Conservation (phyloP, 352 stramenopile species). For the Phytophthora colocasiae region DNA sequence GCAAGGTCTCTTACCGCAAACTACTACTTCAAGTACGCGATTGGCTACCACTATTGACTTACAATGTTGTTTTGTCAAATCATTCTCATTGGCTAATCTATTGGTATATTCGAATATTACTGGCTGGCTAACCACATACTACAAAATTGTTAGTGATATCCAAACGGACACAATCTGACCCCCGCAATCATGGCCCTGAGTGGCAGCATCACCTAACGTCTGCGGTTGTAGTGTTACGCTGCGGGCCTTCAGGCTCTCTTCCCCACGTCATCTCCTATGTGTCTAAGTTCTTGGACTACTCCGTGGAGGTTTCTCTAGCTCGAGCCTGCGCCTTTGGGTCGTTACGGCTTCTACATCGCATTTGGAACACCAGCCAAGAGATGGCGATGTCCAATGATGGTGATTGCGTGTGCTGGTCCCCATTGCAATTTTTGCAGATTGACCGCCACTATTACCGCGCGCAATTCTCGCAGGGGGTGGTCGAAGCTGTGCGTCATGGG, state of each 20-base stretch:
- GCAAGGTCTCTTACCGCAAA: too few species aligned
- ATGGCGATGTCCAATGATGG: not conserved
- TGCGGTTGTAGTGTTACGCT: constrained; percentile 20
- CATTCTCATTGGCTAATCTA: too few species aligned
- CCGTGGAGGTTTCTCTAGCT: constrained; percentile 23
- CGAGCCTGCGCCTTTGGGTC: constrained; percentile 26
- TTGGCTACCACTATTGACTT: too few species aligned
- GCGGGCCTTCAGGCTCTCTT: constrained; percentile 15
- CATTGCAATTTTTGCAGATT: constrained; percentile 17
- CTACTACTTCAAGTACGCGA: too few species aligned
- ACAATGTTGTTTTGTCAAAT: too few species aligned
- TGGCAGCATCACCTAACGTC: constrained; percentile 8
- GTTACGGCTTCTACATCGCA: constrained; percentile 20
- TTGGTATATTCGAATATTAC: too few species aligned
- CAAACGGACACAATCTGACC: too few species aligned
- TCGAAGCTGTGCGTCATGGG: constrained; percentile 19
- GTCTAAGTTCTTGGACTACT: constrained; percentile 36
- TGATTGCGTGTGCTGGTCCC: constrained; percentile 16
- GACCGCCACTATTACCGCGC: constrained; percentile 27
- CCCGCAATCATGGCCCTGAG: too few species aligned
- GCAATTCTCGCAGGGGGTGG: constrained; percentile 33
- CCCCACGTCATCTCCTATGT: constrained; percentile 26
- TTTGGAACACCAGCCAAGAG: constrained; percentile 30
- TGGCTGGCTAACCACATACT: too few species aligned
- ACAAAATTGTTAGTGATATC: too few species aligned